phyloP scores from a whole-genome alignment of 139 green algal species.

The Astrephomene gubernaculifera region DNA sequence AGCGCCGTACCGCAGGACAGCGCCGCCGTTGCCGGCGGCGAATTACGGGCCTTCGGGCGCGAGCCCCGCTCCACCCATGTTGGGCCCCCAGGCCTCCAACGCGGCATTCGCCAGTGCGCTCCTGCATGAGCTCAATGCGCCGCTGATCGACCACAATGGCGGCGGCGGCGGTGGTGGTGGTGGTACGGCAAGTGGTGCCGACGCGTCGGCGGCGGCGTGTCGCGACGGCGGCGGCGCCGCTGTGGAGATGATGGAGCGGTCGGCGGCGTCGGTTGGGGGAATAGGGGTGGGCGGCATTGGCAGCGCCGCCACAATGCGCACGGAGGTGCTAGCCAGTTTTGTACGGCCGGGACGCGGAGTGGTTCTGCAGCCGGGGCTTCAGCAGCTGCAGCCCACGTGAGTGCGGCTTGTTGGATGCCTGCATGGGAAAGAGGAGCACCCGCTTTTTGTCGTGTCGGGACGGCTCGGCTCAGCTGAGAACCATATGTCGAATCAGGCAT shows the following conservation, averaged over 20 bases:
- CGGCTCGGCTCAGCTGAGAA: too few relatives aligned
- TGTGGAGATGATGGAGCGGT: background rate
- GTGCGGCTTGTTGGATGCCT: too few relatives aligned
- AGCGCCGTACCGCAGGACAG: constrained; percentile 9
- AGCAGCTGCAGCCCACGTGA: background rate
- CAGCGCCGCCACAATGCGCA: background rate
- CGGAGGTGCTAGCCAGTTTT: constrained; percentile 17
- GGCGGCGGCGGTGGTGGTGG: background rate
- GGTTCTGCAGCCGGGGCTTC: constrained; percentile 20
- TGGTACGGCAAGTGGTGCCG: too few relatives aligned
- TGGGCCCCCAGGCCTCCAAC: background rate
- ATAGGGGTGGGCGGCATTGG: background rate
- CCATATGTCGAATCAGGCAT: too few relatives aligned
- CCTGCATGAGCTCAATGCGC: constrained; percentile 26
- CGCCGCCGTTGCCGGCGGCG: constrained; percentile 21
- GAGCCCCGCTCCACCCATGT: background rate
- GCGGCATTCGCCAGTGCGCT: background rate
- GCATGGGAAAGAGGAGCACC: too few relatives aligned
- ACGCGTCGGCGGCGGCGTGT: too few relatives aligned
- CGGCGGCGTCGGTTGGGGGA: background rate
- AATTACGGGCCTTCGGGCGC: constrained; percentile 1
- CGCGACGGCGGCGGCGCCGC: background rate
- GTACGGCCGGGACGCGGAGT: constrained; percentile 4
- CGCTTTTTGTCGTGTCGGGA: too few relatives aligned
- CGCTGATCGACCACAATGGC: background rate